Percentiles rank a stretch among this genome's conserved stretches.
These are phyloP conservation scores for Phytophthora hybrid DNA, from an alignment of 352 stramenopile species.

Conservation along the genomic window DNA sequence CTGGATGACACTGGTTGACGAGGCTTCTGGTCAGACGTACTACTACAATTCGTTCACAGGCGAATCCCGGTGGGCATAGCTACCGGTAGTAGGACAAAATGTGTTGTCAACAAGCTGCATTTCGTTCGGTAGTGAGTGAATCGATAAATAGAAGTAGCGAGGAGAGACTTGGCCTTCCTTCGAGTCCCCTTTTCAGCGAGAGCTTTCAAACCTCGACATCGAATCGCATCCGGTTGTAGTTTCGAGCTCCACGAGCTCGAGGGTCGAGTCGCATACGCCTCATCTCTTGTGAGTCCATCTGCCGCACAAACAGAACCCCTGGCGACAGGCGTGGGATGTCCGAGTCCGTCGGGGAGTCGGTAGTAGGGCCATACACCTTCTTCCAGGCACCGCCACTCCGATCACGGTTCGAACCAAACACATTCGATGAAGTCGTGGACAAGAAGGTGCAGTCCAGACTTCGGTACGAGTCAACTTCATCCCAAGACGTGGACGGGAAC, in stretches of 20 bases:
- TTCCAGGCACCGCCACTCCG: conserved; percentile 30
- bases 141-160: conserved; percentile 19
- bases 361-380: conserved; percentile 29
- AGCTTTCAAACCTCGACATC: conserved; percentile 31
- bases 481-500: conserved; percentile 27
- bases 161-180: conserved; percentile 4
- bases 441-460: conserved; percentile 35
- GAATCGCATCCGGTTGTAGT: conserved; percentile 25
- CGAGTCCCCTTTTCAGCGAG: neutral
- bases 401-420: conserved; percentile 38
- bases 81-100: neutral
- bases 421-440: conserved; percentile 39
- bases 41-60: conserved; percentile 82
- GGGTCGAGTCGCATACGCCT: conserved; percentile 34
- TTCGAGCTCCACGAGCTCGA: conserved; percentile 14
- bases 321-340: conserved; percentile 19
- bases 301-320: conserved; percentile 35
- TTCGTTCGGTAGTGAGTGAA: neutral
- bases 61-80: conserved; percentile 71
- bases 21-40: conserved; percentile 68
- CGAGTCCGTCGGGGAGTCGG: conserved; percentile 11
- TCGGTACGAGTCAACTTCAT: conserved; percentile 44
- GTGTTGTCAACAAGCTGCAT: neutral
- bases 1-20: conserved; percentile 73
- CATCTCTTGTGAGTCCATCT: conserved; percentile 25